Evolutionary conservation across 306 rosid species (phyloP).

Genomic region (Dicorynia guianensis): DNA sequence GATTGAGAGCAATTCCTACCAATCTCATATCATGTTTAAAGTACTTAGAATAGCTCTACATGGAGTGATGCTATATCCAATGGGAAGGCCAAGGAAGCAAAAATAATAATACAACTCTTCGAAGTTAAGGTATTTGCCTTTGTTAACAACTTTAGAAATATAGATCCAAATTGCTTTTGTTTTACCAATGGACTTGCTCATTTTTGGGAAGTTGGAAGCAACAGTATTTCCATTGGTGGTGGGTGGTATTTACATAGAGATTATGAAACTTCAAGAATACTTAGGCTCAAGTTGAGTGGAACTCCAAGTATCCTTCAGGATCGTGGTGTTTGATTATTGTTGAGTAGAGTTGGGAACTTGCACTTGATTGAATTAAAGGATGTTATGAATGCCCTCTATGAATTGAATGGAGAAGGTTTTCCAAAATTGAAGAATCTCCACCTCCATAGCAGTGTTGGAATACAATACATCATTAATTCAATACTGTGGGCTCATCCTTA

Average conservation of each 20-base stretch:
- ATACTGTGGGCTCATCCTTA: too few relatives aligned
- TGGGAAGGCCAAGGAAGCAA: constrained; percentile 11
- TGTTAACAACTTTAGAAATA: neutral
- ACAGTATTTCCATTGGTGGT: neutral
- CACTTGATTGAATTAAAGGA: constrained; percentile 27
- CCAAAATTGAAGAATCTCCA: constrained; percentile 35
- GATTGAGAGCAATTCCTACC: neutral
- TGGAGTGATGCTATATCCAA: neutral
- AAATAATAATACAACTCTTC: neutral
- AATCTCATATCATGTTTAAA: neutral
- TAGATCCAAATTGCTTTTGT: neutral
- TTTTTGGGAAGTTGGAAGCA: neutral
- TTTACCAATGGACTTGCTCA: neutral
- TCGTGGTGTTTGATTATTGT: neutral
- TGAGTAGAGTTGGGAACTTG: constrained; percentile 38
- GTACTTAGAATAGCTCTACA: neutral
- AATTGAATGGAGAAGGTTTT: constrained; percentile 18
- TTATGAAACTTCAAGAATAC: neutral
- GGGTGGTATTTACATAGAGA: neutral
- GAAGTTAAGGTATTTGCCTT: constrained; percentile 9
- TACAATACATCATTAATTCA: constrained; percentile 2
- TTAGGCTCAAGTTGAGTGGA: neutral
- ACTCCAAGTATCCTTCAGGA: neutral
- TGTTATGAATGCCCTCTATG: neutral
- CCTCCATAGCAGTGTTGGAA: constrained; percentile 12